Evolutionary conservation across 2,329 filamentous ascomycete genomes (phyloP).

Genomic region (Pseudogymnoascus destructans): DNA sequence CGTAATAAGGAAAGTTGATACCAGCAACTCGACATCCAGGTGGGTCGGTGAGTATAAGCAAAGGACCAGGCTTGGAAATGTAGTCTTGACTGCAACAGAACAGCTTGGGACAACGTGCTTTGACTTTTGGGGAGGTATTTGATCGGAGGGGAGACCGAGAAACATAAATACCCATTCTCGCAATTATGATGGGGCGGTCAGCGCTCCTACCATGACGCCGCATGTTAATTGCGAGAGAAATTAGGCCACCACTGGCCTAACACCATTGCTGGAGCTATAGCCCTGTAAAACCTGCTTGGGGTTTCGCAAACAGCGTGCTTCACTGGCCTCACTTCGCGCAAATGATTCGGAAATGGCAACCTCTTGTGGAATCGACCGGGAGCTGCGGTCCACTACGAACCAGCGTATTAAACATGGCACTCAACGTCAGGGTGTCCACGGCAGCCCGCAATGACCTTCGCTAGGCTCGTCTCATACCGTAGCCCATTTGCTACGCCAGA

Average conservation of each 20-base stretch:
- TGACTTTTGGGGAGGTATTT: background rate
- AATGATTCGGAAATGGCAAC: background rate
- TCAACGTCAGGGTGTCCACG: background rate
- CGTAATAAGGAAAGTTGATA: slow-evolving; percentile 9
- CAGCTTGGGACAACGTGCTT: background rate
- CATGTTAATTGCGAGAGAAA: slow-evolving; percentile 5
- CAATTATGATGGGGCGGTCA: background rate
- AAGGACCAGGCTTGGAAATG: background rate
- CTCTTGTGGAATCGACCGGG: slow-evolving; percentile 2
- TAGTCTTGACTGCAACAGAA: slow-evolving; percentile 4
- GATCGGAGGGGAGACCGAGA: slow-evolving; percentile 3
- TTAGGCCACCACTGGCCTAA: slow-evolving; percentile 5
- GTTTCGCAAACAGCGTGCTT: slow-evolving; percentile 4
- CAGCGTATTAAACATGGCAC: slow-evolving; percentile 3
- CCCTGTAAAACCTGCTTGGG: slow-evolving; percentile 8
- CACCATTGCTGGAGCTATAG: background rate
- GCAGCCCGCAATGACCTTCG: slow-evolving; percentile 1
- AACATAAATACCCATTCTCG: slow-evolving; percentile 8
- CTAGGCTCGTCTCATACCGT: slow-evolving; percentile 3
- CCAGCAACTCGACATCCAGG: slow-evolving; percentile 3
- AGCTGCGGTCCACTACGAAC: background rate
- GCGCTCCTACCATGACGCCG: slow-evolving; percentile 3
- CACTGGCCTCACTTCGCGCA: slow-evolving; percentile 7
- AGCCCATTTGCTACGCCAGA: slow-evolving; percentile 5
- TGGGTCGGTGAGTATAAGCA: slow-evolving; percentile 1